phyloP scores from a whole-genome alignment of 2,329 filamentous ascomycete species.

The Cryphonectria carpinicola region DNA sequence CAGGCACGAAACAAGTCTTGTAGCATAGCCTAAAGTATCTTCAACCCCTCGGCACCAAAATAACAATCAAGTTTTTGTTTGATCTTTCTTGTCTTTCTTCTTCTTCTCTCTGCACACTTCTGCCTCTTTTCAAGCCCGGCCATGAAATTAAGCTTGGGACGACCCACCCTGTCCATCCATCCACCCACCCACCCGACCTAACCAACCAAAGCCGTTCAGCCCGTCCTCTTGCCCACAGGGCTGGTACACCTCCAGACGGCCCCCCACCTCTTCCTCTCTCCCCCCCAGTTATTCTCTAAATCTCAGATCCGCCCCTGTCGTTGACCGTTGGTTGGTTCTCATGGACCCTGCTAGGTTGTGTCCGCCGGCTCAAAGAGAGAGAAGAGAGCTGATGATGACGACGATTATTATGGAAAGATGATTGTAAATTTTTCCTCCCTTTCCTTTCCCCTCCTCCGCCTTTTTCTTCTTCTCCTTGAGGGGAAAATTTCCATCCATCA shows the following conservation, averaged over 20 bases:
- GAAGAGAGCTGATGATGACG: background rate
- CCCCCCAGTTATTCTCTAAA: background rate
- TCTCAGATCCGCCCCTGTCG: background rate
- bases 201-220: background rate
- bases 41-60: background rate
- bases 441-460: background rate
- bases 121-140: no score
- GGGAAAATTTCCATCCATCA: background rate
- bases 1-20: background rate
- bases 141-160: conserved; percentile 5
- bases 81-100: background rate
- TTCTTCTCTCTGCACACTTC: background rate
- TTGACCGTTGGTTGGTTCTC: background rate
- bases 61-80: background rate
- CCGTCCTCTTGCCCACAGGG: background rate
- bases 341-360: background rate
- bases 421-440: no score
- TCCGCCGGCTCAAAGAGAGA: background rate
- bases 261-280: no score
- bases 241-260: background rate
- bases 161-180: background rate
- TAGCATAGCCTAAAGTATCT: background rate
- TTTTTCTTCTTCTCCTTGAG: background rate
- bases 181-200: no score
- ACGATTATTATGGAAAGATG: no score